Evolutionary conservation across 805 yeast genomes (phyloP).

Genomic region (Vanderwaltozyma tropicalis): DNA sequence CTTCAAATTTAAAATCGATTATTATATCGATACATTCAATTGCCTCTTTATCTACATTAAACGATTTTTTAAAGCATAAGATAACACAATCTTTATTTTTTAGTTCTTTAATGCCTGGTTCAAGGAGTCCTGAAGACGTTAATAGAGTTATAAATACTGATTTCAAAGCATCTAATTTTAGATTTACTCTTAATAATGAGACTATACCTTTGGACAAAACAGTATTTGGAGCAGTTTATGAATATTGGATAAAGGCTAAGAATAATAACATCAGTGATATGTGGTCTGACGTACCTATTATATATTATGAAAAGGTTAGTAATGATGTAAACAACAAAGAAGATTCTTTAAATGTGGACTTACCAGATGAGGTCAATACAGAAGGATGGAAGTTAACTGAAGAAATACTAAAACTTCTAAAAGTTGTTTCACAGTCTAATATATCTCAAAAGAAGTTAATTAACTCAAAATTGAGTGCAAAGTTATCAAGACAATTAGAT

Average conservation of each 20-base stretch:
- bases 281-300: constrained; percentile 49
- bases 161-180: constrained; percentile 25
- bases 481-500: constrained; percentile 75
- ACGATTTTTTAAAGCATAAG: constrained; percentile 35
- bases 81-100: constrained; percentile 22
- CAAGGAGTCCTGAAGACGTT: background rate
- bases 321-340: background rate
- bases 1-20: constrained; percentile 18
- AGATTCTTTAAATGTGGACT: background rate
- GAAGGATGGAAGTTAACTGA: constrained; percentile 22
- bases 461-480: constrained; percentile 77
- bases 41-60: constrained; percentile 38
- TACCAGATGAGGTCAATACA: background rate
- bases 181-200: constrained; percentile 49
- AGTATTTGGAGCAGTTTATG: constrained; percentile 63
- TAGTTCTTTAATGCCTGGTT: constrained; percentile 14
- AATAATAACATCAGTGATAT: constrained; percentile 37
- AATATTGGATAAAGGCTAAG: constrained; percentile 31
- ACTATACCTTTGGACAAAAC: constrained; percentile 56
- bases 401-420: constrained; percentile 6
- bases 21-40: constrained; percentile 41
- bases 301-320: constrained; percentile 36
- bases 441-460: constrained; percentile 36
- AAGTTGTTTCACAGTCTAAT: constrained; percentile 17
- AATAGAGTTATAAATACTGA: background rate